Evolutionary conservation across 2,329 filamentous ascomycete genomes (phyloP), one percentile per base, ranked within the genome.

Genomic region (Phaeosphaeriaceae sp.): DNA sequence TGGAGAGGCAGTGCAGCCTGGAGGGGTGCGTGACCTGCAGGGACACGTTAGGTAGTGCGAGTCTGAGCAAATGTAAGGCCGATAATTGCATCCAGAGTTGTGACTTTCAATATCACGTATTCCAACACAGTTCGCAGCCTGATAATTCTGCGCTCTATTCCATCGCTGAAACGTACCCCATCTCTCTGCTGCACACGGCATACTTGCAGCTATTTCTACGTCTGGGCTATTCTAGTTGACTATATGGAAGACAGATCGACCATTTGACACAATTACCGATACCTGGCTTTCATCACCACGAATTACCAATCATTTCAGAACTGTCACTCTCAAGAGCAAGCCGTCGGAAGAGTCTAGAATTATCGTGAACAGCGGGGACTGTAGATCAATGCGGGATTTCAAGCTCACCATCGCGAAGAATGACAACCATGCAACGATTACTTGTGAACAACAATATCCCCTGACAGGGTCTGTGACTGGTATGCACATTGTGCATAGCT

Each of bases 371-470:
- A 49, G 32, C n/a, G 44, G 42, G 11, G 26, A 42, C 7, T 49
- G 44, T 10, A 19, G 22, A 32, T 24, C 21, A 7, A 52, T 56
- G 48, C 55, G 24, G 22, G 30, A 54, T 15, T 61, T 56, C 52
- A 57, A 55, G 11, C 53, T 61, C 53, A 22, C 35, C 26, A 44
- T 62, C 17, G 28, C 50, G 11, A 52, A 58, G 24, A 32, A 50
- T 23, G 52, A 48, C 7, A 24, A 13, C 2, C n/a, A n/a, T 22
- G n/a, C 30, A 23, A 23, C 22, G n/a, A 23, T 52, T 23, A 8
- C 43, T 13, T 47, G 23, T 47, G 23, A 21, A 47, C 43, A 47
- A 15, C 30, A 52, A 15, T 52, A 52, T 23, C 30, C 35, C 30
- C 30, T 13, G 35, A 8, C 19, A 42, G 32, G 23, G n/a, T 19